A percentile compares a stretch with the other conserved stretches of the same genome.
Evolutionary conservation across 805 yeast species (phyloP).

Genomic region (Wilhelminamyces savonicus): DNA sequence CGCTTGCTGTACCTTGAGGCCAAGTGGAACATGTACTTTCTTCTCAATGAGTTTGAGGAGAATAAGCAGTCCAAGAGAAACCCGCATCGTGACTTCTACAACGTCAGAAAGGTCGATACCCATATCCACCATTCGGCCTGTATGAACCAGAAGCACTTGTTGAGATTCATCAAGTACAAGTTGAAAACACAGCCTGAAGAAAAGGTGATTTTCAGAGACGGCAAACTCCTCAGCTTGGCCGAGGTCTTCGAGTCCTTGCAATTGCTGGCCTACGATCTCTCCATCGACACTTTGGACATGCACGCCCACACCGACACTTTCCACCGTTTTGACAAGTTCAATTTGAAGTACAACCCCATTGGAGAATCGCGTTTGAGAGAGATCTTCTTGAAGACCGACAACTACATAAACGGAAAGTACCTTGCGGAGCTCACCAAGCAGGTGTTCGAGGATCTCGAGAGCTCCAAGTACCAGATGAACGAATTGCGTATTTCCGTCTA

Average conservation of each 20-base stretch:
- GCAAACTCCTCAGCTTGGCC: conserved; percentile 74
- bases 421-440: conserved; percentile 91
- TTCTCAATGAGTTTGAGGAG: conserved; percentile 90
- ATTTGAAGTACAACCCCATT: conserved; percentile 93
- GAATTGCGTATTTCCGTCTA: conserved; percentile 94
- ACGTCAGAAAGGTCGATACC: conserved; percentile 94
- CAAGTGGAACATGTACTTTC: conserved; percentile 86
- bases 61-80: conserved; percentile 82
- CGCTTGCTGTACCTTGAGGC: conserved; percentile 93
- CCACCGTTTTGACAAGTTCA: conserved; percentile 96
- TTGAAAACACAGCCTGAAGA: conserved; percentile 82
- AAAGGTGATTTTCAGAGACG: conserved; percentile 90
- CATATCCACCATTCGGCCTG: conserved; percentile 99
- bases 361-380: conserved; percentile 98
- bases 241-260: conserved; percentile 89
- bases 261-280: conserved; percentile 87
- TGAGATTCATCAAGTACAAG: conserved; percentile 91
- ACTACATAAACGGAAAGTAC: conserved; percentile 80
- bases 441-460: conserved; percentile 89
- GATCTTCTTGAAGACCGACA: conserved; percentile 92
- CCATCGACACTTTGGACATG: conserved; percentile 97
- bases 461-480: conserved; percentile 94
- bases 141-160: conserved; percentile 95
- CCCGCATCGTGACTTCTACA: conserved; percentile 96
- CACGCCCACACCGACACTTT: conserved; percentile 98